Conservation (phyloP, 2,329 filamentous ascomycete species). For the Pyrenochaeta sp. region DNA sequence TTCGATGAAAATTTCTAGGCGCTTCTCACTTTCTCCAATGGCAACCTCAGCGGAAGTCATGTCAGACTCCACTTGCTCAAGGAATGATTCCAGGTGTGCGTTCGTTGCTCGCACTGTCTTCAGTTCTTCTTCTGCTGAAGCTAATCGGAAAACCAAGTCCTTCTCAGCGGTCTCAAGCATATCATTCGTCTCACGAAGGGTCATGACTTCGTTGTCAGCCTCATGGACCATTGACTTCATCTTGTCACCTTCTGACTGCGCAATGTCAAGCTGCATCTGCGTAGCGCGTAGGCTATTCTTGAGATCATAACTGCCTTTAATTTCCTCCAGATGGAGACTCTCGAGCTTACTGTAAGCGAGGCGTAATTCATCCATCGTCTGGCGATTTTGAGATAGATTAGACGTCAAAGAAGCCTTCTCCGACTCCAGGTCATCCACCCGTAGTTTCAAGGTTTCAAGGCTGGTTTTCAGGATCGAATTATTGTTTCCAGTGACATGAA, state of each 20-base stretch:
- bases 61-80: slow-evolving; percentile 39
- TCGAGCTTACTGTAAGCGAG: too few species aligned
- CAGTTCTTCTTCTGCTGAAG: slow-evolving; percentile 43
- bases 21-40: slow-evolving; percentile 39
- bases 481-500: slow-evolving; percentile 12
- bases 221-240: slow-evolving; percentile 28
- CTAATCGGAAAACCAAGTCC: slow-evolving; percentile 34
- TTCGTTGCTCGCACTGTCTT: slow-evolving; percentile 38
- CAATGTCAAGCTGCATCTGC: slow-evolving; percentile 29
- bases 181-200: slow-evolving; percentile 33
- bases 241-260: slow-evolving; percentile 26
- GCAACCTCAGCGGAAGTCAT: slow-evolving; percentile 40
- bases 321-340: too few species aligned
- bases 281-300: slow-evolving; percentile 27
- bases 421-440: slow-evolving; percentile 20
- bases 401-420: slow-evolving; percentile 25
- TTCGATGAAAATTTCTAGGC: slow-evolving; percentile 33
- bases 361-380: too few species aligned
- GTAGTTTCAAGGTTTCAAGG: slow-evolving; percentile 20
- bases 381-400: too few species aligned
- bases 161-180: slow-evolving; percentile 39
- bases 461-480: slow-evolving; percentile 22
- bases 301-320: slow-evolving; percentile 13
- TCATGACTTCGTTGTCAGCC: slow-evolving; percentile 36
- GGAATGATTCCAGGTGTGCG: slow-evolving; percentile 38